Percentiles rank a stretch among this genome's conserved stretches.
Evolutionary conservation across 75 land plant species (phyloP).

Genomic region (Selaginella tamariscina): DNA sequence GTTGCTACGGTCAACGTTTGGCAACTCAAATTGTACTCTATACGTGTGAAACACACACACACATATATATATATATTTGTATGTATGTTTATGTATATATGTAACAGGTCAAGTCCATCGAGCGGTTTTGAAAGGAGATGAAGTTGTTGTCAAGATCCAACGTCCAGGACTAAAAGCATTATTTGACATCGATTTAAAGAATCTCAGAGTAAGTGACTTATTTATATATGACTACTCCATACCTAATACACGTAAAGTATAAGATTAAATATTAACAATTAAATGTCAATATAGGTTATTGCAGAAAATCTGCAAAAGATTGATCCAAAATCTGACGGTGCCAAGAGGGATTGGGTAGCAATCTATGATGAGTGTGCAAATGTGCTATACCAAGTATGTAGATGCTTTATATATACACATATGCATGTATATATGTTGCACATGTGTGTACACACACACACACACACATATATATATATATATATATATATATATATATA

Average conservation of each 20-base stretch:
- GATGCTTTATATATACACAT: neutral
- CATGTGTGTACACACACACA: too few relatives aligned
- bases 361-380: slow-evolving; percentile 96
- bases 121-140: slow-evolving; percentile 74
- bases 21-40: neutral
- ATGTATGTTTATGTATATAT: neutral
- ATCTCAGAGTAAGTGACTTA: slow-evolving; percentile 49
- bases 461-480: too few relatives aligned
- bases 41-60: neutral
- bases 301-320: slow-evolving; percentile 94
- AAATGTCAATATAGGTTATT: slow-evolving; percentile 22
- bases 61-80: neutral
- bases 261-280: too few relatives aligned
- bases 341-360: slow-evolving; percentile 99
- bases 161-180: slow-evolving; percentile 93
- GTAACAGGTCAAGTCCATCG: slow-evolving; percentile 96
- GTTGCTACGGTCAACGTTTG: neutral
- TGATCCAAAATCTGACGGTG: slow-evolving; percentile 99
- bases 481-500: too few relatives aligned
- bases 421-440: too few relatives aligned
- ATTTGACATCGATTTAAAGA: slow-evolving; percentile 97
- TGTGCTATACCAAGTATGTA: slow-evolving; percentile 79
- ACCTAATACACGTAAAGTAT: too few relatives aligned
- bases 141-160: slow-evolving; percentile 95
- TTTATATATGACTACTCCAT: neutral